These are phyloP conservation scores for Chytriomyces sp. DNA, from an alignment of 192 early-diverging fungal genomes.

Conservation along the genomic window DNA sequence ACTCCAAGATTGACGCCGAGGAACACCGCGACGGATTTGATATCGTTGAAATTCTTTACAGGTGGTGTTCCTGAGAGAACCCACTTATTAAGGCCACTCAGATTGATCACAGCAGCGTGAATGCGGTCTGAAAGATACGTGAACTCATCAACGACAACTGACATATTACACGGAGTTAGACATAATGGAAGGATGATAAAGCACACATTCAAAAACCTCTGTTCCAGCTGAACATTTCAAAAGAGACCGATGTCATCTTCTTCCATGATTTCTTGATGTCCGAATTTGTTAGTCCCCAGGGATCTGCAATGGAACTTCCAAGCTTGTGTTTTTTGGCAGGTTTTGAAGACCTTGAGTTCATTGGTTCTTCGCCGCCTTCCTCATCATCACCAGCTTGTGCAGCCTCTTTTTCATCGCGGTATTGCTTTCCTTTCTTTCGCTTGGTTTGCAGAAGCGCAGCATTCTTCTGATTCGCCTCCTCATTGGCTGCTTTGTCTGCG, in stretches of 20 bases:
- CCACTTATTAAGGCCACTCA: slow-evolving; percentile 40
- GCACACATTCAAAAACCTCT: slow-evolving; percentile 18
- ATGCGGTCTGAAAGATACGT: slow-evolving; percentile 46
- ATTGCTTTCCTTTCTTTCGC: slow-evolving; percentile 35
- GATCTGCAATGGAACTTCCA: slow-evolving; percentile 39
- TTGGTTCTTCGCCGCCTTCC: slow-evolving; percentile 34
- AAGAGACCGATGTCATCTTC: slow-evolving; percentile 43
- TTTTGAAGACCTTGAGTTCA: neutral
- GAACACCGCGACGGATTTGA: slow-evolving; percentile 53
- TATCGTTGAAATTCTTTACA: slow-evolving; percentile 44
- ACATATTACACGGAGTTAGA: neutral
- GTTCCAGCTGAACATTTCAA: slow-evolving; percentile 55
- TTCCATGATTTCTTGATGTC: slow-evolving; percentile 42
- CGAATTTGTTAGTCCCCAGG: slow-evolving; percentile 40
- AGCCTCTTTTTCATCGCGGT: slow-evolving; percentile 14
- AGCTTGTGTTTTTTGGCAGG: slow-evolving; percentile 30
- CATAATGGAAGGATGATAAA: neutral
- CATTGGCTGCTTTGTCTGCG: slow-evolving; percentile 23
- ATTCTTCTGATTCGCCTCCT: neutral
- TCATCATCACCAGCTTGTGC: slow-evolving; percentile 24
- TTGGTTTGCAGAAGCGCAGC: slow-evolving; percentile 26
- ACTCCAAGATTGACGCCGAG: slow-evolving; percentile 53
- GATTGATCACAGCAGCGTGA: slow-evolving; percentile 40
- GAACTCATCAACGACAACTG: slow-evolving; percentile 55
- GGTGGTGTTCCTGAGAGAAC: slow-evolving; percentile 53